Conservation (phyloP, 192 early-diverging fungal species). For the Podila verticillata region DNA sequence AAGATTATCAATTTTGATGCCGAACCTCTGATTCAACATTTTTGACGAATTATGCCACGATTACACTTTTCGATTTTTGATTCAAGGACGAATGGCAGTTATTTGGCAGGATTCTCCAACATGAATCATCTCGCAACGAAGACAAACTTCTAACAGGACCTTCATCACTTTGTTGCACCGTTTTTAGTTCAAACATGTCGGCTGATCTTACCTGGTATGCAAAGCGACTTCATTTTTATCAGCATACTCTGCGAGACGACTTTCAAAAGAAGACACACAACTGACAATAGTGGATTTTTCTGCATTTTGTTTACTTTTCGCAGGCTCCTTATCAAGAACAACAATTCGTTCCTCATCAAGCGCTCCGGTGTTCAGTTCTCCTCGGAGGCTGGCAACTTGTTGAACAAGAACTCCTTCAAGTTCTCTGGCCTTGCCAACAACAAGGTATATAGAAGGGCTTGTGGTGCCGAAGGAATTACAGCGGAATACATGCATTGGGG, state of each 20-base stretch:
- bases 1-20: slow-evolving; percentile 11
- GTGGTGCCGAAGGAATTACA: background rate
- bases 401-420: slow-evolving; percentile 85
- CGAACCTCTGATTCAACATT: slow-evolving; percentile 44
- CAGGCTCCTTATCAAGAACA: slow-evolving; percentile 77
- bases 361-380: slow-evolving; percentile 78
- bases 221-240: background rate
- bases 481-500: background rate
- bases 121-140: too few species aligned
- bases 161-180: background rate
- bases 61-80: too few species aligned
- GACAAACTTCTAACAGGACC: too few species aligned
- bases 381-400: slow-evolving; percentile 79
- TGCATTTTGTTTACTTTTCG: background rate
- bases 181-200: slow-evolving; percentile 51
- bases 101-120: too few species aligned
- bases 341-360: slow-evolving; percentile 85
- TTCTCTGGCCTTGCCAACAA: slow-evolving; percentile 82
- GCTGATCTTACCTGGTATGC: slow-evolving; percentile 55
- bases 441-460: slow-evolving; percentile 59
- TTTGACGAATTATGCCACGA: background rate
- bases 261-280: too few species aligned
- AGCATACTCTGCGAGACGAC: too few species aligned
- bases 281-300: too few species aligned
- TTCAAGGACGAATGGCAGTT: too few species aligned